These are phyloP conservation scores for Diplodia scrobiculata DNA, from an alignment of 2,329 filamentous ascomycete species.

Conservation along the genomic window DNA sequence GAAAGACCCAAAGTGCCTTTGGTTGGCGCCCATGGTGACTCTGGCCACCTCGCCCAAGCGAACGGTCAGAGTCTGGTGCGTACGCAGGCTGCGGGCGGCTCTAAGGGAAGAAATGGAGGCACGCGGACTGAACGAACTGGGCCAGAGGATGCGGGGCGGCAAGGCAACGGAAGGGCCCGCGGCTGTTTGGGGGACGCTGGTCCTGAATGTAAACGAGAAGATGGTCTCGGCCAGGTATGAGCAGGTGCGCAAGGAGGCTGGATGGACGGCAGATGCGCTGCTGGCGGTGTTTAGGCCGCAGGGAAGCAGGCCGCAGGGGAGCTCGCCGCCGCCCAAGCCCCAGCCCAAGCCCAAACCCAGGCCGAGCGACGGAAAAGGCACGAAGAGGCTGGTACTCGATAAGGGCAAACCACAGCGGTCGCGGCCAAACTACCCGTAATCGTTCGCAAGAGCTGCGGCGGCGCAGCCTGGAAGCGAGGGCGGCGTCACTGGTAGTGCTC, in stretches of 20 bases:
- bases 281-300: conserved; percentile 6
- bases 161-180: conserved; percentile 25
- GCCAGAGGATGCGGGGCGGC: conserved; percentile 27
- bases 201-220: conserved; percentile 35
- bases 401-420: not conserved
- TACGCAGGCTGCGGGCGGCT: conserved; percentile 39
- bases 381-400: not conserved
- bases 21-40: conserved; percentile 39
- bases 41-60: conserved; percentile 38
- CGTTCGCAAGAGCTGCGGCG: too few relatives aligned
- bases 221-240: conserved; percentile 39
- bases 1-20: conserved; percentile 36
- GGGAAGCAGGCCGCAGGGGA: not conserved
- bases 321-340: not conserved
- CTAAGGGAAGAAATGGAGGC: conserved; percentile 40
- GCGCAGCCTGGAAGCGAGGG: not conserved
- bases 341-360: not conserved
- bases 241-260: conserved; percentile 36
- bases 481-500: not conserved
- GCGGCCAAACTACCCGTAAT: too few relatives aligned
- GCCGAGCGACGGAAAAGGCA: not conserved
- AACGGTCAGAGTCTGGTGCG: conserved; percentile 40
- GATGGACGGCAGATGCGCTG: conserved; percentile 33
- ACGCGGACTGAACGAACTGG: conserved; percentile 37
- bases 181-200: conserved; percentile 26